Evolutionary conservation across 164 flowering plant species (phyloP), one percentile per base, ranked within the genome.

Genomic region (Amborella trichopoda): DNA sequence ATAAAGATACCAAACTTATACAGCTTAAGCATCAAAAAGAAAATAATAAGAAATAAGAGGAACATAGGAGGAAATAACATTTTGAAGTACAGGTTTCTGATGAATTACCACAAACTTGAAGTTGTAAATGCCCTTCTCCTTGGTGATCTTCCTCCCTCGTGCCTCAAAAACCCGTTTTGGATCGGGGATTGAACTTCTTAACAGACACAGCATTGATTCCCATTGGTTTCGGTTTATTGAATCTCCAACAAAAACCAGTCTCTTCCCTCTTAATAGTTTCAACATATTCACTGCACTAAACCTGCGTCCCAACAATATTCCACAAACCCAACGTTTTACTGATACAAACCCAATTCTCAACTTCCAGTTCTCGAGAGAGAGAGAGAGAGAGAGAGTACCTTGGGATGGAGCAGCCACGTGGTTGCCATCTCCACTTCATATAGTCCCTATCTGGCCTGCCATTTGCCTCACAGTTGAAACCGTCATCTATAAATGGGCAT

Each of bases 211-310:
- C 94, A 93, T 72, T n/a, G 99, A 93, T 59, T 88, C 99, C 96
- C 96, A 91, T 53, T 93, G 99, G 43, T 93, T 93, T 46, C 96
- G 68, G 49, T 88, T 88, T n/a, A 93, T 71, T 21, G 99, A 93
- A 72, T 93, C 96, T 0, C 96, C 99, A 23, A 79, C 94, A 68
- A 88, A 93, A 26, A 93, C 91, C 17, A 93, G 65, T 48, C 94
- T 78, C 60, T 88, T 93, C 55, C 99, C 95, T 75, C 81, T 75
- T 6, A 88, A 74, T 63, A 68, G 26, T 45, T 84, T 80, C 68
- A 93, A 68, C 88, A 93, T 72, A 49, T 65, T 68, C 22, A 68
- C 59, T 18, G 91, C 94, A 68, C 80, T 74, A 59, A 93, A 93
- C 76, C 98, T 90, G 54, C 18, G 37, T n/a, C 8, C 10, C 3